phyloP scores from a whole-genome alignment of 805 yeast genomes.

The Candida montana region DNA sequence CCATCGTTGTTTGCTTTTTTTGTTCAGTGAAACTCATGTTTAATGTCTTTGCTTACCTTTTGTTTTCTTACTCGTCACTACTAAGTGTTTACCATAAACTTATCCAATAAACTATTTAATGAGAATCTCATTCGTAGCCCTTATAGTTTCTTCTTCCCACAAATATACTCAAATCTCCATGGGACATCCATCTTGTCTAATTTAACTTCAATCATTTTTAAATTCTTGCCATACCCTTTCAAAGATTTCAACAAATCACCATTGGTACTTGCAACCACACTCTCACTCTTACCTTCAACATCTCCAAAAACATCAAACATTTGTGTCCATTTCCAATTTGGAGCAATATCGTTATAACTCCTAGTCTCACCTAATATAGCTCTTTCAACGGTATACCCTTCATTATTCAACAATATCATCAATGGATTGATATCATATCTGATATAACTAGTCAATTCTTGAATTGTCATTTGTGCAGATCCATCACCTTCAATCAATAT shows the following conservation, averaged over 20 bases:
- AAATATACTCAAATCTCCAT: constrained; percentile 21
- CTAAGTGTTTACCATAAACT: no score
- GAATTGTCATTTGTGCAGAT: constrained; percentile 61
- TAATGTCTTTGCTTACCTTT: neutral
- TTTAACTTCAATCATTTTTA: constrained; percentile 52
- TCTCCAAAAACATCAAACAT: constrained; percentile 53
- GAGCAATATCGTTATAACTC: constrained; percentile 55
- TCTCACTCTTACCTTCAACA: constrained; percentile 35
- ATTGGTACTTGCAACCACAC: constrained; percentile 33
- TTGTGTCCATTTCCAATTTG: constrained; percentile 47
- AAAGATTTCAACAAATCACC: constrained; percentile 2
- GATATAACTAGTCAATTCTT: constrained; percentile 56
- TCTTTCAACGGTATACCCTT: constrained; percentile 64
- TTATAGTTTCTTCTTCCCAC: constrained; percentile 5
- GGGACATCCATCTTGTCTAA: constrained; percentile 61
- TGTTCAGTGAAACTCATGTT: neutral
- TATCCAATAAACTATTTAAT: no score
- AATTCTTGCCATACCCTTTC: constrained; percentile 20
- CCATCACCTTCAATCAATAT: constrained; percentile 64
- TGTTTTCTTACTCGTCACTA: neutral
- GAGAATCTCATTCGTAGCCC: neutral
- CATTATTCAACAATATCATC: constrained; percentile 55
- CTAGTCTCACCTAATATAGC: constrained; percentile 52
- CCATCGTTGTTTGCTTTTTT: neutral
- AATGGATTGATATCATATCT: constrained; percentile 52